Percentiles rank a stretch among this genome's conserved stretches.
Evolutionary conservation across 2,329 filamentous ascomycete genomes (phyloP).

Genomic region (Pestalotiopsis sp.): DNA sequence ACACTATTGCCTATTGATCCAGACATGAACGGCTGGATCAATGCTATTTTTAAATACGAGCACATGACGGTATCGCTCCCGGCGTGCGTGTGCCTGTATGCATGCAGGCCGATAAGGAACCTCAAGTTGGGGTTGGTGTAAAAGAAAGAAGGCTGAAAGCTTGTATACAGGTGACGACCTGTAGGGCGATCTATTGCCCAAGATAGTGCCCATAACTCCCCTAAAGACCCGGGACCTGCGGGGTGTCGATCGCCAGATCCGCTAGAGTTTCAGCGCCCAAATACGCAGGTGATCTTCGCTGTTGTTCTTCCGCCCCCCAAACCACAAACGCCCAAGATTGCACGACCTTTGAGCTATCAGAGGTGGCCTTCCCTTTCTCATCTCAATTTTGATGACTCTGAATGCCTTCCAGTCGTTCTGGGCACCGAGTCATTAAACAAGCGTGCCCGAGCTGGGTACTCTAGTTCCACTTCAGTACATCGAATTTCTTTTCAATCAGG

Average conservation of each 20-base stretch:
- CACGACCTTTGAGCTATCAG: background rate
- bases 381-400: background rate
- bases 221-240: background rate
- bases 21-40: background rate
- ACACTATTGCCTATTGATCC: background rate
- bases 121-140: background rate
- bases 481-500: background rate
- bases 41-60: background rate
- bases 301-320: background rate
- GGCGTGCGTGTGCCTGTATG: background rate
- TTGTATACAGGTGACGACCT: background rate
- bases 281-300: background rate
- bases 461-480: background rate
- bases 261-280: constrained; percentile 2
- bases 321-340: background rate
- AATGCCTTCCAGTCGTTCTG: background rate
- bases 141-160: background rate
- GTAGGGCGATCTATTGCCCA: background rate
- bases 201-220: background rate
- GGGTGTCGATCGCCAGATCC: constrained; percentile 1
- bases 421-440: background rate
- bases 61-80: background rate
- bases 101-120: background rate
- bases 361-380: background rate
- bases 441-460: background rate